A percentile compares a stretch with the other conserved stretches of the same genome.
These are phyloP conservation scores for Komagataella ulmi DNA, from an alignment of 805 yeast genomes.

Conservation along the genomic window DNA sequence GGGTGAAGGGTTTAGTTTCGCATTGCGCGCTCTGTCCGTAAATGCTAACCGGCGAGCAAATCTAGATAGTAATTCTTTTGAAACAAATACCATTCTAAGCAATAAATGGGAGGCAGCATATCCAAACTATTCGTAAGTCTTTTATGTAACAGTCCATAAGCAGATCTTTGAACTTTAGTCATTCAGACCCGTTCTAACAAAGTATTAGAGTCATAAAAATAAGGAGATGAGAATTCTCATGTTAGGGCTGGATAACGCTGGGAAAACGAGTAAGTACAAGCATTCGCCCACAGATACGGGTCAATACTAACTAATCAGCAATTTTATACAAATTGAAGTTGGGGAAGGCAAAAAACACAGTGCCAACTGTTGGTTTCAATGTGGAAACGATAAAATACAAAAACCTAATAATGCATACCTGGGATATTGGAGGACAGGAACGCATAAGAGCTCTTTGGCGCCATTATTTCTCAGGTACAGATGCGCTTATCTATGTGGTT, in stretches of 20 bases:
- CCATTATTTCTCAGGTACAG: conserved; percentile 88
- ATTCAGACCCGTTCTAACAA: background rate
- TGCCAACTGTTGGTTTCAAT: conserved; percentile 90
- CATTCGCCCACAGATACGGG: background rate
- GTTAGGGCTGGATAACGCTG: conserved; percentile 91
- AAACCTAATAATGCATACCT: conserved; percentile 38
- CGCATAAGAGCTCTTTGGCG: conserved; percentile 89
- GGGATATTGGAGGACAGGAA: conserved; percentile 95
- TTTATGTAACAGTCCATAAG: background rate
- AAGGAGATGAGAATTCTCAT: conserved; percentile 47
- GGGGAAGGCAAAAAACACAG: conserved; percentile 65
- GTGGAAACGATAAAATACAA: conserved; percentile 42
- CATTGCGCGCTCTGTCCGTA: background rate
- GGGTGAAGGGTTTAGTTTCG: background rate
- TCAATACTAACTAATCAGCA: conserved; percentile 19
- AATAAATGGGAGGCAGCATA: background rate
- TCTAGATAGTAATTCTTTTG: background rate
- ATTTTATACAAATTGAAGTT: conserved; percentile 73
- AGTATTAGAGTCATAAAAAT: conserved; percentile 7
- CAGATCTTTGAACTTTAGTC: background rate
- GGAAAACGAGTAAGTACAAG: conserved; percentile 47
- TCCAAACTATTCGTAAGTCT: background rate
- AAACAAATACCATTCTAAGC: background rate
- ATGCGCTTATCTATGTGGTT: conserved; percentile 82
- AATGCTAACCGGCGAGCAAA: background rate